These are phyloP conservation scores for Kregervanrija fluxuum DNA, from an alignment of 805 yeast genomes.

Conservation along the genomic window DNA sequence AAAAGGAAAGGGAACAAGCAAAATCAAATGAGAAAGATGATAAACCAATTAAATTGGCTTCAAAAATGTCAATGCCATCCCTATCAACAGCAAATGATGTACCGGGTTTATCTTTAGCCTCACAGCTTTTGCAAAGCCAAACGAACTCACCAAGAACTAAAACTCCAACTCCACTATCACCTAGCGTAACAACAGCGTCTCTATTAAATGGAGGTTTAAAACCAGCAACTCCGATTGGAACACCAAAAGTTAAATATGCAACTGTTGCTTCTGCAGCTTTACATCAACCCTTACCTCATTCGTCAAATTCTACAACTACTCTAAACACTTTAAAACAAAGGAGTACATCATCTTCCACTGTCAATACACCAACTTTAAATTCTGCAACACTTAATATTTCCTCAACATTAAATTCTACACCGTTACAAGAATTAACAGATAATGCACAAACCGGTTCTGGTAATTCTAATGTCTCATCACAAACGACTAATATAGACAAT, in stretches of 20 bases:
- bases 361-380: too few species aligned
- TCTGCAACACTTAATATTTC: too few species aligned
- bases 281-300: conserved; percentile 5
- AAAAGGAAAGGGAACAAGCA: not conserved
- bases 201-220: conserved; percentile 13
- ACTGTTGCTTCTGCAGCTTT: conserved; percentile 24
- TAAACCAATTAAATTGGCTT: not conserved
- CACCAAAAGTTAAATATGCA: conserved; percentile 35
- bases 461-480: conserved; percentile 1
- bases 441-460: not conserved
- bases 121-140: conserved; percentile 12
- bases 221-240: conserved; percentile 26
- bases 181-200: conserved; percentile 5
- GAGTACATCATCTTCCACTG: conserved; percentile 1
- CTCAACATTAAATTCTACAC: not conserved
- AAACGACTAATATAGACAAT: conserved; percentile 1
- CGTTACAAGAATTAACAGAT: conserved; percentile 1
- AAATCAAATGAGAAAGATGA: not conserved
- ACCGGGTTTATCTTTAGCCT: conserved; percentile 4
- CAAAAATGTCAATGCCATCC: not conserved
- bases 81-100: not conserved
- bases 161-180: conserved; percentile 6
- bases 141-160: conserved; percentile 14
- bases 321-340: not conserved
- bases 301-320: not conserved